Evolutionary conservation across 2,329 filamentous ascomycete genomes (phyloP), one percentile per base, ranked within the genome.

Genomic region (Lachnellula occidentalis): DNA sequence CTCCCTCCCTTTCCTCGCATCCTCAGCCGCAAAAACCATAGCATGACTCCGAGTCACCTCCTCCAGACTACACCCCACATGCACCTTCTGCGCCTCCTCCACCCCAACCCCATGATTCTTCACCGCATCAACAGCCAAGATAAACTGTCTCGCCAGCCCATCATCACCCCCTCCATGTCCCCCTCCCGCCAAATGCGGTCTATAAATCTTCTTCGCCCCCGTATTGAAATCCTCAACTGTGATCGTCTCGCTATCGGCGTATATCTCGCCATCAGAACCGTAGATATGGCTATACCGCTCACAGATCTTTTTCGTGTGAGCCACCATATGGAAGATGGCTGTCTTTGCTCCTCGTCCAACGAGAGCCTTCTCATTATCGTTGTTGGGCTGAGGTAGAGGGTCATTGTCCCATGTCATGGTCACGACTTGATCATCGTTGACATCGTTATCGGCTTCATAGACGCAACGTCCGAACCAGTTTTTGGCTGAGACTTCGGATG

Each of bases 381-480:
- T 45, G n/a, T 51, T 55, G 14, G 27, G 15, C 14, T 45, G 22
- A 14, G 70, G 66, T 2, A 76, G 60, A 0, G 74, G 73, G 56
- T 88, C 85, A 45, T 95, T 89, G 12, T 91, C 87, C 91, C 92
- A 97, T 4, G 81, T 83, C 50, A 97, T 82, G 0, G 88, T 92
- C 19, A 97, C 94, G 24, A 87, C 80, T 70, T 97, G 92, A 66
- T 97, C 90, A 69, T 99, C 94, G 65, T 86, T 90, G 42, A 97
- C 94, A 66, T 95, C 85, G 72, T 97, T 99, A 72, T 95, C 91
- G 4, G 86, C 78, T 69, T 96, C 94, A 73, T 86, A 97, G 1
- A 97, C 94, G 67, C 94, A 99, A n/a, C 92, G 83, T 0, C 94
- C 94, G 67, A 91, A 97, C 90, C 91, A 87, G 60, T 86, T 86